These are phyloP conservation scores for Cyclotella kingstonii DNA, from an alignment of 108 stramenopile species.

Conservation along the genomic window DNA sequence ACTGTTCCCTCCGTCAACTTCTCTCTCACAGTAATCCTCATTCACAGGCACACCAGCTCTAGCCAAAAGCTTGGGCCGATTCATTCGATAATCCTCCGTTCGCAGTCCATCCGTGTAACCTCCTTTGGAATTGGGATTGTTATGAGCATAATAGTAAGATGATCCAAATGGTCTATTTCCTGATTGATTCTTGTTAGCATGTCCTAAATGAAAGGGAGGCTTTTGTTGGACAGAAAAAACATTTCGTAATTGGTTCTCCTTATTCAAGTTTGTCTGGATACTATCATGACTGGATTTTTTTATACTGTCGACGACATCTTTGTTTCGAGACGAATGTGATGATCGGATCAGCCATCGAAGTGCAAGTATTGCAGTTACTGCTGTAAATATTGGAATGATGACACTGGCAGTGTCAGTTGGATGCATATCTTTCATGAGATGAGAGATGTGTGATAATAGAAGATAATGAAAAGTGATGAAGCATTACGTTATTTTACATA, in stretches of 20 bases:
- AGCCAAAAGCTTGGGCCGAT: slow-evolving; percentile 68
- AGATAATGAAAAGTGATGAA: too few species aligned
- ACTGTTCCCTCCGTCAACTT: background rate
- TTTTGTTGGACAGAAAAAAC: slow-evolving; percentile 41
- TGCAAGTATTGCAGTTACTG: too few species aligned
- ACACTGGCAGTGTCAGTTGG: too few species aligned
- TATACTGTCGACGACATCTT: background rate
- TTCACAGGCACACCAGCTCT: slow-evolving; percentile 51
- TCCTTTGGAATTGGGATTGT: slow-evolving; percentile 61
- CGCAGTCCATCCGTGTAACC: slow-evolving; percentile 81
- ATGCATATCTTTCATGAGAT: too few species aligned
- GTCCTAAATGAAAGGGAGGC: slow-evolving; percentile 2
- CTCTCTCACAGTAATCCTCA: background rate
- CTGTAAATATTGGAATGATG: too few species aligned
- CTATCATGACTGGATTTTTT: background rate
- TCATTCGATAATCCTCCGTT: slow-evolving; percentile 84
- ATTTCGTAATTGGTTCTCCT: slow-evolving; percentile 12
- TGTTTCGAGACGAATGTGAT: too few species aligned
- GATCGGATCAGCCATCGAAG: too few species aligned
- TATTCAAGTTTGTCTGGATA: background rate
- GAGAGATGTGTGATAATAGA: too few species aligned
- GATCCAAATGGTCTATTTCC: slow-evolving; percentile 75
- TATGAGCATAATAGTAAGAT: slow-evolving; percentile 84
- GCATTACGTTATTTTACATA: too few species aligned
- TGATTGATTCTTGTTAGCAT: slow-evolving; percentile 3